These are phyloP conservation scores for Panellus pusillus DNA, from an alignment of 768 basidiomycete genomes.

Conservation along the genomic window DNA sequence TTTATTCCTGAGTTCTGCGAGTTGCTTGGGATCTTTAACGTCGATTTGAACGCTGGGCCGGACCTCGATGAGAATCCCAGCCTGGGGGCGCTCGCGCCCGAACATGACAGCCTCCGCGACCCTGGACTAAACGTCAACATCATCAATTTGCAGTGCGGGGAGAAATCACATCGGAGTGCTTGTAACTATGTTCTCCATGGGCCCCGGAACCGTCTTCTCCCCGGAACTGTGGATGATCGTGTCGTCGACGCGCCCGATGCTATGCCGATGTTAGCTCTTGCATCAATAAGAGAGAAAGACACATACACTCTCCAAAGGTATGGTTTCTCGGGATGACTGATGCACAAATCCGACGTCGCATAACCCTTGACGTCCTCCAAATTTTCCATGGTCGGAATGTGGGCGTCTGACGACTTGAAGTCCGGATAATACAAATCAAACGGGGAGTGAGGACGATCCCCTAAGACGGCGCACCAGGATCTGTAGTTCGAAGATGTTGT, in stretches of 20 bases:
- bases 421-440: not conserved
- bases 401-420: constrained; percentile 21
- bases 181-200: constrained; percentile 27
- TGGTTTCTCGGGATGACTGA: constrained; percentile 42
- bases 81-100: constrained; percentile 31
- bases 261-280: not conserved
- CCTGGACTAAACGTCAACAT: not conserved
- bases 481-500: constrained; percentile 33
- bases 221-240: constrained; percentile 29
- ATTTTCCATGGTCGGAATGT: constrained; percentile 30
- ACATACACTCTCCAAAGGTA: constrained; percentile 44
- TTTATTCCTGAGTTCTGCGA: constrained; percentile 31
- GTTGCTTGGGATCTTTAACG: constrained; percentile 21
- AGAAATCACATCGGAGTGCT: constrained; percentile 27
- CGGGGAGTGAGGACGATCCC: not conserved
- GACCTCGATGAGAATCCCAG: constrained; percentile 35
- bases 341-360: constrained; percentile 43
- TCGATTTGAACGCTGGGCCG: constrained; percentile 21
- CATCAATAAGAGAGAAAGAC: not conserved
- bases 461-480: constrained; percentile 22
- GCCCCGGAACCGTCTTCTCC: constrained; percentile 32
- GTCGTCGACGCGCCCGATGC: constrained; percentile 38
- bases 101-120: constrained; percentile 33
- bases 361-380: constrained; percentile 38
- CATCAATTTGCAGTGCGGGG: constrained; percentile 19